Evolutionary conservation across 441 rosid species (phyloP).

Genomic region (Cnidoscolus chayamansa): DNA sequence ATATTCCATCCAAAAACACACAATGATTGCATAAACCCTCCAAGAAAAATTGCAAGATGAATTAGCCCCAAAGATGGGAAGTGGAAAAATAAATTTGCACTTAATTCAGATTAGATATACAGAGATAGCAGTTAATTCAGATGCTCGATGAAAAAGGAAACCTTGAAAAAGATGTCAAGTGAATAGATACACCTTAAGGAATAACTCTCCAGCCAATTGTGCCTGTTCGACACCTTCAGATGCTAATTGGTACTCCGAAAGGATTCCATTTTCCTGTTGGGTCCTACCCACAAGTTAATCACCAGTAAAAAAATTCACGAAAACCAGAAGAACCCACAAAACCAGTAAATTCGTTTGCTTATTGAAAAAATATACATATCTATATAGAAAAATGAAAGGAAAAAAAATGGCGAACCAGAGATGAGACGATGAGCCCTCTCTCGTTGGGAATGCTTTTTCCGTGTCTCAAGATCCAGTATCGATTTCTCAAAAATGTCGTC

Average conservation of each 20-base stretch:
- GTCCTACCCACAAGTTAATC: neutral
- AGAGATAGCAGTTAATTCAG: no score
- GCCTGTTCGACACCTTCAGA: conserved; percentile 74
- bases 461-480: conserved; percentile 79
- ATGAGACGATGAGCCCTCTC: conserved; percentile 74
- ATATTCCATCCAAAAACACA: no score
- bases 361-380: no score
- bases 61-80: no score
- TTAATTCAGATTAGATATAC: no score
- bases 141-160: no score
- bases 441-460: conserved; percentile 95
- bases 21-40: no score
- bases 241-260: conserved; percentile 57
- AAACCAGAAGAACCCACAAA: neutral
- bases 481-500: conserved; percentile 45
- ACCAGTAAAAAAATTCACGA: neutral
- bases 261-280: conserved; percentile 74
- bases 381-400: no score
- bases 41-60: no score
- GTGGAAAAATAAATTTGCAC: no score
- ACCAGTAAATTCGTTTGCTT: neutral
- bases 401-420: conserved; percentile 43
- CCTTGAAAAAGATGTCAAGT: no score
- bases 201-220: conserved; percentile 58
- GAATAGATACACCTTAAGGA: conserved; percentile 48